Conservation (phyloP, 2,329 filamentous ascomycete species). For the Paecilomyces niveus region DNA sequence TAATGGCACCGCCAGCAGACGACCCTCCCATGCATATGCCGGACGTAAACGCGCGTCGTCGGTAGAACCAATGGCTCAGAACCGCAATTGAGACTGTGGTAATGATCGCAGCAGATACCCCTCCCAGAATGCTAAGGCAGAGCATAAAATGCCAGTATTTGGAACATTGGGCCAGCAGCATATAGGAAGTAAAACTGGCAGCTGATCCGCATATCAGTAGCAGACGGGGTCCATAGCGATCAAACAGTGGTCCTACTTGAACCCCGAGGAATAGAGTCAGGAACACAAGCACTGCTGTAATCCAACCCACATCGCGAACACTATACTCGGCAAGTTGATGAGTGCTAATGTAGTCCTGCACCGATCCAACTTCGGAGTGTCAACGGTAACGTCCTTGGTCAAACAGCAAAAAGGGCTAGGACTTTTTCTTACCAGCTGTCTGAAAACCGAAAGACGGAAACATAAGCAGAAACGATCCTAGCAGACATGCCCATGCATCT, state of each 20-base stretch:
- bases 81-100: conserved; percentile 31
- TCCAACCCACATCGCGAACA: conserved; percentile 44
- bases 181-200: conserved; percentile 33
- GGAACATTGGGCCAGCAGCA: conserved; percentile 42
- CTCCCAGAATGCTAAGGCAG: conserved; percentile 28
- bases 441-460: conserved; percentile 42
- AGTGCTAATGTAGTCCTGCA: conserved; percentile 41
- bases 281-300: conserved; percentile 41
- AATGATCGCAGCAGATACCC: conserved; percentile 26
- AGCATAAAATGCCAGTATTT: conserved; percentile 45
- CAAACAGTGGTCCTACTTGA: conserved; percentile 44
- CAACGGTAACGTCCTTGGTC: not conserved
- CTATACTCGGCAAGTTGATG: conserved; percentile 40
- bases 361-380: conserved; percentile 32
- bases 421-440: conserved; percentile 20
- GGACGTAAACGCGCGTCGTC: conserved; percentile 28
- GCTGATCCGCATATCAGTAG: conserved; percentile 33
- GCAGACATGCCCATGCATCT: conserved; percentile 26
- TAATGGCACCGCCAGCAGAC: conserved; percentile 29
- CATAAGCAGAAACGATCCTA: conserved; percentile 28
- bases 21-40: conserved; percentile 35
- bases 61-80: conserved; percentile 36
- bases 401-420: not conserved
- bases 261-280: conserved; percentile 40
- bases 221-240: conserved; percentile 39